Percentiles rank a stretch among this genome's conserved stretches.
These are phyloP conservation scores for Oryza glumipatula DNA, from an alignment of 176 grass and related monocot genomes.

Conservation along the genomic window DNA sequence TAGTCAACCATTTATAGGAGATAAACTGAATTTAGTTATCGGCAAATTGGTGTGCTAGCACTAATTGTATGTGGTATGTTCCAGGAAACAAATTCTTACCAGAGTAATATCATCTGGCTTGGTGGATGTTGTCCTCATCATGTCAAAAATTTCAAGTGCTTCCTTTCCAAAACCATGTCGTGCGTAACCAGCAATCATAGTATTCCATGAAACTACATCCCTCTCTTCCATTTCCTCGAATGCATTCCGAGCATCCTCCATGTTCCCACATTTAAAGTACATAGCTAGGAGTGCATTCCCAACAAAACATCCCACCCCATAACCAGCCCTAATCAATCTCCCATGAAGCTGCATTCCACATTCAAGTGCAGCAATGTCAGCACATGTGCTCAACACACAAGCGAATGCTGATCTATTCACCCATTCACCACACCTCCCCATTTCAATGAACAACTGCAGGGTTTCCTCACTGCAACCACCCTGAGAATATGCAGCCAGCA, in stretches of 20 bases:
- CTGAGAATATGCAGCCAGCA: conserved; percentile 81
- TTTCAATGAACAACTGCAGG: conserved; percentile 69
- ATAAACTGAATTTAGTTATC: neutral
- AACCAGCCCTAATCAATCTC: conserved; percentile 79
- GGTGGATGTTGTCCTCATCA: conserved; percentile 61
- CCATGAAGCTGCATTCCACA: conserved; percentile 87
- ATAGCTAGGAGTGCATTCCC: conserved; percentile 87
- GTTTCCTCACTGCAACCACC: conserved; percentile 74
- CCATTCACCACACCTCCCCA: conserved; percentile 58
- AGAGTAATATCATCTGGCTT: conserved; percentile 88
- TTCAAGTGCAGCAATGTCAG: conserved; percentile 82
- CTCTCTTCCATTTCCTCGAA: conserved; percentile 88
- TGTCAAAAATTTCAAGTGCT: conserved; percentile 68
- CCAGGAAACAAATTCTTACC: conserved; percentile 50
- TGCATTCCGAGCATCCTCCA: conserved; percentile 68
- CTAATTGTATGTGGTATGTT: conserved; percentile 15
- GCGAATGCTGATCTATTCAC: conserved; percentile 87
- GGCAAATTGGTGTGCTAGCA: conserved; percentile 12
- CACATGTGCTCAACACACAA: conserved; percentile 78
- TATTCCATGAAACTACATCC: conserved; percentile 94
- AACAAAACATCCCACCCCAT: conserved; percentile 77
- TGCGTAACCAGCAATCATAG: conserved; percentile 83
- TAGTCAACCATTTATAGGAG: conserved; percentile 9
- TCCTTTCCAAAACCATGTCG: conserved; percentile 80
- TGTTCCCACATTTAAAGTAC: conserved; percentile 91